A percentile compares a stretch with the other conserved stretches of the same genome.
Conservation (phyloP, 192 early-diverging fungal genomes). For the Thamnidium elegans region DNA sequence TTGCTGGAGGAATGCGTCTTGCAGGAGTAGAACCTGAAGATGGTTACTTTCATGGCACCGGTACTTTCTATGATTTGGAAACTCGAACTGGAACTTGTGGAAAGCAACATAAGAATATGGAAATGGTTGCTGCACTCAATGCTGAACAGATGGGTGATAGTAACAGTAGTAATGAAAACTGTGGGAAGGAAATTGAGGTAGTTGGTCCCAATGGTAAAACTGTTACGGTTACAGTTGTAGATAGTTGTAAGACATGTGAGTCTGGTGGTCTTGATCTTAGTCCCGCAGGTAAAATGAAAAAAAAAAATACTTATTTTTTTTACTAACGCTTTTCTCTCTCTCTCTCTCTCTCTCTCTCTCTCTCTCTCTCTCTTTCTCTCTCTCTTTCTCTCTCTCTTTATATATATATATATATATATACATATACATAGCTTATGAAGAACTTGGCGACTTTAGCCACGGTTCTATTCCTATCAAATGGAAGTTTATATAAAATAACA, state of each 20-base stretch:
- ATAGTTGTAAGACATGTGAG: conserved; percentile 12
- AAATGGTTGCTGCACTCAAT: conserved; percentile 9
- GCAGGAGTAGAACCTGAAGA: neutral
- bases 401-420: too few relatives aligned
- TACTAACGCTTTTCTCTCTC: too few relatives aligned
- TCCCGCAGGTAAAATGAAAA: conserved; percentile 5
- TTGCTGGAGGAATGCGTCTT: neutral
- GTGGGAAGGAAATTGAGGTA: conserved; percentile 2
- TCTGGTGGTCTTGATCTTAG: conserved; percentile 12
- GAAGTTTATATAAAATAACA: conserved; percentile 11
- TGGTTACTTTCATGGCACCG: neutral
- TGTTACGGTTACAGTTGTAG: conserved; percentile 14
- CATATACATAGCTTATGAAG: conserved; percentile 23
- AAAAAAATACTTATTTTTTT: too few relatives aligned
- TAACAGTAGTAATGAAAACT: neutral
- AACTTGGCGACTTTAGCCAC: conserved; percentile 18
- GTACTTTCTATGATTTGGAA: conserved; percentile 21
- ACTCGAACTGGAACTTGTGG: conserved; percentile 13
- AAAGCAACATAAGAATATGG: conserved; percentile 9
- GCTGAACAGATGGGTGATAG: conserved; percentile 3
- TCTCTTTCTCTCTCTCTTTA: too few relatives aligned
- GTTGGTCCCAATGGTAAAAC: conserved; percentile 9
- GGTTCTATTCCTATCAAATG: conserved; percentile 8
- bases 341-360: too few relatives aligned
- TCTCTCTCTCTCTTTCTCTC: too few relatives aligned